A percentile compares a stretch with the other conserved stretches of the same genome.
Conservation (phyloP, 192 early-diverging fungal genomes). For the Coemansia sp. region DNA sequence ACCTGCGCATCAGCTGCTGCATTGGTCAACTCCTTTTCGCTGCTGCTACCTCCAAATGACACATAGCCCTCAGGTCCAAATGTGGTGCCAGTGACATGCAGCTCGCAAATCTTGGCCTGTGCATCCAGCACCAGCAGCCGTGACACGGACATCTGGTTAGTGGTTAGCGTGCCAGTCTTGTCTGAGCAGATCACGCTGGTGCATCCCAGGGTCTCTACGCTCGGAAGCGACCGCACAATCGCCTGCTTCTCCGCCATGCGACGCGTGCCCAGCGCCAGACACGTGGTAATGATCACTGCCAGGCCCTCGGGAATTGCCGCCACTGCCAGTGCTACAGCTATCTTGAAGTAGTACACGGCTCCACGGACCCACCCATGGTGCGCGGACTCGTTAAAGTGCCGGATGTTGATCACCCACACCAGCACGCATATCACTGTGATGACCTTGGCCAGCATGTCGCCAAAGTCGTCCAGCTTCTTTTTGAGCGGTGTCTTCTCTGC, state of each 20-base stretch:
- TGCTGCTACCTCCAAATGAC: constrained; percentile 13
- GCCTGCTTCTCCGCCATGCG: constrained; percentile 96
- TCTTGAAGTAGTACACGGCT: constrained; percentile 98
- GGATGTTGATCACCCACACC: constrained; percentile 97
- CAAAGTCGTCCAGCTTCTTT: constrained; percentile 94
- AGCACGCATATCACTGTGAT: constrained; percentile 69
- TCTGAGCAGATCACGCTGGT: constrained; percentile 98
- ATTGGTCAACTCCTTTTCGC: constrained; percentile 52
- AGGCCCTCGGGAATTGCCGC: constrained; percentile 99
- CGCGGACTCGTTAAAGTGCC: constrained; percentile 89
- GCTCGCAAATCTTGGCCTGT: constrained; percentile 59
- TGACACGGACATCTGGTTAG: constrained; percentile 95
- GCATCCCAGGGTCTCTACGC: constrained; percentile 96
- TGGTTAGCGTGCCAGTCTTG: constrained; percentile 99
- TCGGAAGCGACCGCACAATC: constrained; percentile 88
- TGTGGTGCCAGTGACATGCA: constrained; percentile 76
- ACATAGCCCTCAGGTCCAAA: constrained; percentile 83
- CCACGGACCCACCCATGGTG: constrained; percentile 92
- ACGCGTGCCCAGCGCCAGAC: constrained; percentile 93
- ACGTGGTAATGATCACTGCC: constrained; percentile 97
- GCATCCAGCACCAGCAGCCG: constrained; percentile 59
- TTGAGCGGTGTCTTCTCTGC: constrained; percentile 95
- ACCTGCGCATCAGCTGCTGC: constrained; percentile 58
- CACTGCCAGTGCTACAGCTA: constrained; percentile 96
- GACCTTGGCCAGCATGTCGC: constrained; percentile 76